Base-by-base conservation (phyloP, 768 basidiomycete species). In the Hypholoma fasciculare region DNA sequence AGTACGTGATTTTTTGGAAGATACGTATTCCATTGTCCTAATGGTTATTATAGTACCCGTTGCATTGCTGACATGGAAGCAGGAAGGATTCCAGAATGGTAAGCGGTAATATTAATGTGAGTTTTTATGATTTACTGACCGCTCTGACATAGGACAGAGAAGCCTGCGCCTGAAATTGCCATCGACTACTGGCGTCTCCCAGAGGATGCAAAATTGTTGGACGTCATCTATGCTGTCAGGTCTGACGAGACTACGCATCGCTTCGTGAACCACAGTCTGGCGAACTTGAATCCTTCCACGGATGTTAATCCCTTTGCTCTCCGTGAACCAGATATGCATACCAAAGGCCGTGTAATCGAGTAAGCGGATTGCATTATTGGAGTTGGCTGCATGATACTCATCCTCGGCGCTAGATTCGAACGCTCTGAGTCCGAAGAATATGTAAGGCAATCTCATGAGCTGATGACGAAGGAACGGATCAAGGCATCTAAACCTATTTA, bases 261-360 rank as follows among this genome's bases (percentile, higher is more conserved):
- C 50, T 98, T 98, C 67, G 94, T 96, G 62, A 98, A 98, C 72
- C 96, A 98, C 76, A 92, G 90, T 57, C 78, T 98, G 37, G 96
- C 95, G 3, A 95, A 94, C 73, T 79, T 99, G 50, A 76, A 92
- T 62, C 78, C 80, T 30, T 70, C 80, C 36, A 84, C 82, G 37
- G 96, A 98, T 71, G 85, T 93, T 64, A 97, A 96, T 67, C 94
- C 93, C 0, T 94, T 95, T 64, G 91, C 94, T 14, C 74, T 97
- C 26, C 84, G 87, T 20, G 96, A 98, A 67, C 94, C 96, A 13
- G 83, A 89, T 61, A 96, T 96, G 84, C 79, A 83, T 64, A 75
- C 86, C 48, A 94, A 95, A 69, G 96, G 96, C 12, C 80, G 76
- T 49, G 85, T 82, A 49, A 75, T 88, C 44, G 90, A 84, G 88